These are phyloP conservation scores for Zea mays DNA, from an alignment of 176 grass and related monocot genomes.

Conservation along the genomic window DNA sequence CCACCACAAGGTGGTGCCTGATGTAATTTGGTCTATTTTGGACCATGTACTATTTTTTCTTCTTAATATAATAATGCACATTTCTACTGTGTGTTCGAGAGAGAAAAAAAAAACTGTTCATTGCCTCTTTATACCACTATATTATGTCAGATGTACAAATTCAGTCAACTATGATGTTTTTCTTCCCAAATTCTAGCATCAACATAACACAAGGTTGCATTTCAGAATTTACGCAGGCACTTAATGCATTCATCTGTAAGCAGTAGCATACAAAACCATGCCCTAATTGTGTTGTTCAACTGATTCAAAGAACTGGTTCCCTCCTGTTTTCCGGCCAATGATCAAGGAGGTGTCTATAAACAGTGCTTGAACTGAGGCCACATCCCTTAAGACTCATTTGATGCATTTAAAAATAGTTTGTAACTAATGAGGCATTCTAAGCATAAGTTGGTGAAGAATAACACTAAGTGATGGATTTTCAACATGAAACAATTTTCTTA, in stretches of 20 bases:
- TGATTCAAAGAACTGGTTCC: neutral
- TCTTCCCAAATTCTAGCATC: neutral
- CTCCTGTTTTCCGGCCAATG: neutral
- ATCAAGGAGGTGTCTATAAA: neutral
- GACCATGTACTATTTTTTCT: too few species aligned
- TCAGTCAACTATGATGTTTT: neutral
- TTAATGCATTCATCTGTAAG: neutral
- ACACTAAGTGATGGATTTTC: neutral
- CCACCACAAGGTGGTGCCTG: too few species aligned
- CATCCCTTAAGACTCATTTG: conserved; percentile 1
- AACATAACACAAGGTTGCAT: neutral
- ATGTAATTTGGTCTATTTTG: too few species aligned
- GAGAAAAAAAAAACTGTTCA: neutral
- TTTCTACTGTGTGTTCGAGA: too few species aligned
- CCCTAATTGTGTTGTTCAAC: neutral
- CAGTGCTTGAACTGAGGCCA: neutral
- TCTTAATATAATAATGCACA: too few species aligned
- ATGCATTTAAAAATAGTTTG: neutral
- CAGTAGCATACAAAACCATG: neutral
- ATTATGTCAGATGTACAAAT: conserved; percentile 3
- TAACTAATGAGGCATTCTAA: neutral
- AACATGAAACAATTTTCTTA: neutral
- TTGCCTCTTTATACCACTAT: neutral
- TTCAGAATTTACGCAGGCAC: neutral
- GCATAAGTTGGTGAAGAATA: neutral